Evolutionary conservation across 345 rosid species (phyloP).

Genomic region (Psidium friedrichsthalianum): DNA sequence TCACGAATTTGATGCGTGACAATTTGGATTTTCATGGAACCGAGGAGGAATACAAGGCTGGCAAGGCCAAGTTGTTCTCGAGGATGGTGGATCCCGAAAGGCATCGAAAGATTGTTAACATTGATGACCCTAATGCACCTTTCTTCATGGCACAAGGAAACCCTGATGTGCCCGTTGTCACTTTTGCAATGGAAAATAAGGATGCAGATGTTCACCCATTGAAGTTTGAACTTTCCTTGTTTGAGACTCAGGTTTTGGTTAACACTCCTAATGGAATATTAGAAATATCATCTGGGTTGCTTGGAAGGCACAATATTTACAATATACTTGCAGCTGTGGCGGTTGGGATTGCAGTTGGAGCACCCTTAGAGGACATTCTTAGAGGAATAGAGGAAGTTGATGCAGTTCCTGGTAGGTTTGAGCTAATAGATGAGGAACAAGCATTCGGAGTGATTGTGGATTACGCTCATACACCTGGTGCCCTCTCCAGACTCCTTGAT

Average conservation of each 20-base stretch:
- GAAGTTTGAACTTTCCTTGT: constrained; percentile 82
- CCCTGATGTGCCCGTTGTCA: constrained; percentile 71
- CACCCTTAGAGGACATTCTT: constrained; percentile 88
- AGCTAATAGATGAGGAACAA: constrained; percentile 88
- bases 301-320: constrained; percentile 78
- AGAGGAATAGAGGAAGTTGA: constrained; percentile 92
- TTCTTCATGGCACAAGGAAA: constrained; percentile 65
- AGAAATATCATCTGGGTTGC: constrained; percentile 87
- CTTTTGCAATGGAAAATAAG: constrained; percentile 79
- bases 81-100: constrained; percentile 89
- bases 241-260: constrained; percentile 90
- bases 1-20: constrained; percentile 56
- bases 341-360: constrained; percentile 93
- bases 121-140: constrained; percentile 73
- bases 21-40: constrained; percentile 50
- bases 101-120: constrained; percentile 82
- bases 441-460: constrained; percentile 94
- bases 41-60: constrained; percentile 74
- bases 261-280: constrained; percentile 79
- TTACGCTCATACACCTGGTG: constrained; percentile 73
- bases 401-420: constrained; percentile 93
- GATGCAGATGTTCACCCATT: constrained; percentile 79
- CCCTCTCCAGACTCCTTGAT: constrained; percentile 78
- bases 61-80: constrained; percentile 71
- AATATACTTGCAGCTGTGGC: constrained; percentile 89